Evolutionary conservation across 2,329 filamentous ascomycete genomes (phyloP).

Genomic region (Sclerotinia nivalis): DNA sequence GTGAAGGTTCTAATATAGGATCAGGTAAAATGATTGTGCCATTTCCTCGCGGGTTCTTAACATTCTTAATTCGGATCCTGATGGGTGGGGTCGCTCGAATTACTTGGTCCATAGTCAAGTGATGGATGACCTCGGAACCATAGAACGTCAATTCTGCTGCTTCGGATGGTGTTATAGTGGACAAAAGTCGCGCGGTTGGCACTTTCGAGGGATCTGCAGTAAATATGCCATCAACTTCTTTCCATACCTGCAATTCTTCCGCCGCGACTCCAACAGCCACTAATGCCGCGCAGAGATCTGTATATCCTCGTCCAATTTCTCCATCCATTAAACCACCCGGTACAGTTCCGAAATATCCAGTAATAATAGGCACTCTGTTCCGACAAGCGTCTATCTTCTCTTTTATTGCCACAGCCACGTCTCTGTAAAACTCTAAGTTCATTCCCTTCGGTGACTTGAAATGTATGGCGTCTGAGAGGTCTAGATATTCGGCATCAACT

Average conservation of each 20-base stretch:
- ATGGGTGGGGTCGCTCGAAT: constrained; percentile 79
- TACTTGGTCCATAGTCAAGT: constrained; percentile 96
- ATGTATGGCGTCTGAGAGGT: constrained; percentile 79
- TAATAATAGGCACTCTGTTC: constrained; percentile 73
- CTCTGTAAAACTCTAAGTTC: constrained; percentile 68
- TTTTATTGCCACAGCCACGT: constrained; percentile 60
- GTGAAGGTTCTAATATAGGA: constrained; percentile 52
- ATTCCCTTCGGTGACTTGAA: constrained; percentile 60
- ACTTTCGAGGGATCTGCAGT: constrained; percentile 81
- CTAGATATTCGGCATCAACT: constrained; percentile 85
- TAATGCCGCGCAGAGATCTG: constrained; percentile 90
- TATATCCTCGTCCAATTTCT: constrained; percentile 92
- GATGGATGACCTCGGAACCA: constrained; percentile 95
- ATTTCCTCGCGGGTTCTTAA: constrained; percentile 78
- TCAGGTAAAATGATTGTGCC: constrained; percentile 86
- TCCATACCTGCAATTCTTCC: constrained; percentile 94
- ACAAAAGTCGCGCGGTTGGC: constrained; percentile 86
- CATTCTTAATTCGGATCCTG: constrained; percentile 87
- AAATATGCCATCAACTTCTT: constrained; percentile 97
- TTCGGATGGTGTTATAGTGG: constrained; percentile 88
- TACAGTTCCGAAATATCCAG: constrained; percentile 92
- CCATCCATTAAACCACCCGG: constrained; percentile 85
- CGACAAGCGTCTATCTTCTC: constrained; percentile 66
- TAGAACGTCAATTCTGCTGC: constrained; percentile 95
- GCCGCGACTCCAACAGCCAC: constrained; percentile 87